Percentiles rank a stretch among this genome's conserved stretches.
phyloP scores from a whole-genome alignment of 331 rosid genomes.

The Cydonia oblonga region DNA sequence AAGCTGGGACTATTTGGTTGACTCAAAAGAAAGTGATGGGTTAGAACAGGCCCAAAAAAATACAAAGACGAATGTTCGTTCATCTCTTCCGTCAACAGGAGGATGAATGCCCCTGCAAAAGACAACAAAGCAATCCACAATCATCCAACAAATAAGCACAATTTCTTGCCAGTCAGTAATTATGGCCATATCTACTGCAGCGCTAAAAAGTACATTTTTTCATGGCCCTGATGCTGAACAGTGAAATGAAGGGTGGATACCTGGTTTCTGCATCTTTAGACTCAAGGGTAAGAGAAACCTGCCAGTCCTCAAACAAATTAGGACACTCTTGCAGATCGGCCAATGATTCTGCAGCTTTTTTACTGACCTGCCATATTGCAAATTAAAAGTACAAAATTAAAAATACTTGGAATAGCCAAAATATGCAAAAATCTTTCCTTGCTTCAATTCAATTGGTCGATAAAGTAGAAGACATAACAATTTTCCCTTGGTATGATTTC shows the following conservation, averaged over 20 bases:
- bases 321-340: conserved; percentile 46
- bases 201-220: not conserved
- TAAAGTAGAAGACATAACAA: too few species aligned
- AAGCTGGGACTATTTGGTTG: too few species aligned
- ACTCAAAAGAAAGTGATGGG: too few species aligned
- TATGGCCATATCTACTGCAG: not conserved
- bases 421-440: not conserved
- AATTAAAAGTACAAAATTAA: not conserved
- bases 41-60: too few species aligned
- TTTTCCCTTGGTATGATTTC: not conserved
- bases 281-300: conserved; percentile 36
- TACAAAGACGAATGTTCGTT: too few species aligned
- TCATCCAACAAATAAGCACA: not conserved
- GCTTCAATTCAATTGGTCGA: not conserved
- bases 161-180: not conserved
- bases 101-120: conserved; percentile 21
- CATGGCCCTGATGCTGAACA: not conserved
- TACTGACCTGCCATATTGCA: conserved; percentile 24
- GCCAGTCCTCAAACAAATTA: conserved; percentile 52
- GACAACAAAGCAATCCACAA: not conserved
- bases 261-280: conserved; percentile 24
- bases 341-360: conserved; percentile 41
- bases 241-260: conserved; percentile 7
- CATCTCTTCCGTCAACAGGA: not conserved
- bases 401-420: not conserved